Base-by-base conservation (phyloP, 2,329 filamentous ascomycete genomes). In the Xylariaceae sp. region DNA sequence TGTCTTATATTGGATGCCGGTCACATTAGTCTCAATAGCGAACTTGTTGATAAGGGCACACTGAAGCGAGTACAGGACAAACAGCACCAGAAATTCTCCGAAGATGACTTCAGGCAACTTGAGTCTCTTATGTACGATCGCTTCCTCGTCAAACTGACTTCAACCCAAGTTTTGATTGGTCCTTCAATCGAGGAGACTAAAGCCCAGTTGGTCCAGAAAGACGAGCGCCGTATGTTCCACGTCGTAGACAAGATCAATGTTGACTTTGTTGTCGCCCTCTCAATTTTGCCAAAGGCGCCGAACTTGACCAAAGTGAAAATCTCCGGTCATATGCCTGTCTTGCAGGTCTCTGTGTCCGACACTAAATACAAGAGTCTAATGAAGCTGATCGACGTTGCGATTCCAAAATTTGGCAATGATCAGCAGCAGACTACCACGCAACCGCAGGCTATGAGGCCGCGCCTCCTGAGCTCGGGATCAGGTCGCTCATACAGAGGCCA, bases 41-140 rank as follows among this genome's bases (percentile, higher is more conserved):
- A 99, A 67, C 76, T 99, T 18, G 92, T 96, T 15, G 92, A 97
- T 65, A 87, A 94, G 65, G 81, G 86, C n/a, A 95, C 90, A 0
- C 80, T 97, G 70, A 87, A 87, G 61, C 87, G 97, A 55, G 85
- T 99, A 2, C 91, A 97, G 67, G 84, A 87, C 18, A 99, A 96
- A 67, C 90, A 97, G 66, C 88, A 85, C 51, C 87, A 92, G 53
- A 78, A 88, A 22, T 96, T 95, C 67, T 94, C 86, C 6, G 89
- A 95, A 13, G 86, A 92, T 56, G 95, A 99, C 67, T 90, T 90
- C 69, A 86, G 88, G 69, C 83, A 86, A 43, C 81, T 99, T 3
- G 91, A 97, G 69, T 88, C 87, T 15, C 78, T 96, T 63, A 95
- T 99, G 88, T 99, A 99, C 67, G 94, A 99, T 77, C 94, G 91